Percentiles rank a stretch among this genome's conserved stretches.
phyloP scores from a whole-genome alignment of 139 green algal genomes.

The Trebouxia sp. region DNA sequence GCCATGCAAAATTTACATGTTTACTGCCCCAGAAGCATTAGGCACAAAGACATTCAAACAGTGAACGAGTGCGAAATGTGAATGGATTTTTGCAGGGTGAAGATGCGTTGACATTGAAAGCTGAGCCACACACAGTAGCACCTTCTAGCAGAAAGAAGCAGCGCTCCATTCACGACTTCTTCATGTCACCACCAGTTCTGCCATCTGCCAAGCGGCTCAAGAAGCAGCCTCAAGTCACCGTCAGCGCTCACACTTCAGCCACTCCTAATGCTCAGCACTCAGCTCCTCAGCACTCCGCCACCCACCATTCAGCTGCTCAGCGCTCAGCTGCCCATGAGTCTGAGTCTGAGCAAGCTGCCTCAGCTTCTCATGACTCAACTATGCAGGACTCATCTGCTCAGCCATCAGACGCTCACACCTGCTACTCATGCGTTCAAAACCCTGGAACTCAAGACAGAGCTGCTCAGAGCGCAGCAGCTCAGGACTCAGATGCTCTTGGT shows the following conservation, averaged over 20 bases:
- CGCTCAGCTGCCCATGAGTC: not conserved
- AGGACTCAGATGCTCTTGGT: not conserved
- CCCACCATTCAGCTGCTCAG: not conserved
- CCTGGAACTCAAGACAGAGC: not conserved
- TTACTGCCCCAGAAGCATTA: no score
- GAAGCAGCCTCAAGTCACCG: not conserved
- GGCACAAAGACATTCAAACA: no score
- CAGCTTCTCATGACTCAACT: not conserved
- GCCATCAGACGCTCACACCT: no score
- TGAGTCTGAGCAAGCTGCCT: no score
- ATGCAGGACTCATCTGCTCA: not conserved
- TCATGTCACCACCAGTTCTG: not conserved
- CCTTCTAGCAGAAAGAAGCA: not conserved
- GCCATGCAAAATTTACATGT: no score
- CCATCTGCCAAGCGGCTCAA: slow-evolving; percentile 1
- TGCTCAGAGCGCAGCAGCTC: not conserved
- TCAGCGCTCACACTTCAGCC: no score
- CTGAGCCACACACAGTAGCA: not conserved
- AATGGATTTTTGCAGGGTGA: not conserved
- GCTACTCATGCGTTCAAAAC: not conserved
- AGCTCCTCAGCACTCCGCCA: not conserved
- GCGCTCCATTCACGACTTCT: slow-evolving; percentile 11
- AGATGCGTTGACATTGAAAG: not conserved
- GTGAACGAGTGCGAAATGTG: no score
- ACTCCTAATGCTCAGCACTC: no score